A percentile compares a stretch with the other conserved stretches of the same genome.
Evolutionary conservation across 2,329 filamentous ascomycete species (phyloP).

Genomic region (Fonsecaea monophora): DNA sequence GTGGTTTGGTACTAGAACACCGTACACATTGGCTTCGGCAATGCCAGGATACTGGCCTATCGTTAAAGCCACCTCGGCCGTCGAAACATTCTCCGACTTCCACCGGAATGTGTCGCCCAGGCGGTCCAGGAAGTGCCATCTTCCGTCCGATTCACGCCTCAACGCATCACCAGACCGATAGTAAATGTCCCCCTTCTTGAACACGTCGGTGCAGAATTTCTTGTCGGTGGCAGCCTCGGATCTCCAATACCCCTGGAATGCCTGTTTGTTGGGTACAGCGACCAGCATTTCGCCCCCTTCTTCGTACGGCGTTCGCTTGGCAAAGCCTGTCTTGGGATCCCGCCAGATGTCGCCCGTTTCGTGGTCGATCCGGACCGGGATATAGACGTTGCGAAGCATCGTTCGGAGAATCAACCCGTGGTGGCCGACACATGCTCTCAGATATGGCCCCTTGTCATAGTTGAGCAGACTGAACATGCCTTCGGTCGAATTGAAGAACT

Average conservation of each 20-base stretch:
- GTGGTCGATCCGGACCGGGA: constrained; percentile 73
- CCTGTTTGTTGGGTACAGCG: constrained; percentile 64
- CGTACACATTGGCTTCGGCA: constrained; percentile 84
- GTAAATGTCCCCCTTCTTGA: constrained; percentile 77
- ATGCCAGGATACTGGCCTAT: constrained; percentile 71
- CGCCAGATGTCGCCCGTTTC: constrained; percentile 71
- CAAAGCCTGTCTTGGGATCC: constrained; percentile 72
- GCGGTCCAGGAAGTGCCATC: constrained; percentile 77
- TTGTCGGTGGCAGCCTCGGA: constrained; percentile 72
- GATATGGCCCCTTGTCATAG: constrained; percentile 66
- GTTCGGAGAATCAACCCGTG: constrained; percentile 69
- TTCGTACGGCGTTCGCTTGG: constrained; percentile 66
- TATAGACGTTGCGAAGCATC: constrained; percentile 60
- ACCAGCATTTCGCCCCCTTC: constrained; percentile 80
- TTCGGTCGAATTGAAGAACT: constrained; percentile 82
- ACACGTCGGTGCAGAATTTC: constrained; percentile 77
- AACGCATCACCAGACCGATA: constrained; percentile 86
- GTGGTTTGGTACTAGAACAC: constrained; percentile 77
- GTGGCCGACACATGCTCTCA: constrained; percentile 70
- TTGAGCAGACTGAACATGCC: constrained; percentile 70
- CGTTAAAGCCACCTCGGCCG: constrained; percentile 78
- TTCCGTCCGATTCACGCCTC: constrained; percentile 72
- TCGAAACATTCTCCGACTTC: constrained; percentile 82
- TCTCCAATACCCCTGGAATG: constrained; percentile 83
- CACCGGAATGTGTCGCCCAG: constrained; percentile 63